phyloP scores from a whole-genome alignment of 257 asterid species.

The Solanum raphanifolium region DNA sequence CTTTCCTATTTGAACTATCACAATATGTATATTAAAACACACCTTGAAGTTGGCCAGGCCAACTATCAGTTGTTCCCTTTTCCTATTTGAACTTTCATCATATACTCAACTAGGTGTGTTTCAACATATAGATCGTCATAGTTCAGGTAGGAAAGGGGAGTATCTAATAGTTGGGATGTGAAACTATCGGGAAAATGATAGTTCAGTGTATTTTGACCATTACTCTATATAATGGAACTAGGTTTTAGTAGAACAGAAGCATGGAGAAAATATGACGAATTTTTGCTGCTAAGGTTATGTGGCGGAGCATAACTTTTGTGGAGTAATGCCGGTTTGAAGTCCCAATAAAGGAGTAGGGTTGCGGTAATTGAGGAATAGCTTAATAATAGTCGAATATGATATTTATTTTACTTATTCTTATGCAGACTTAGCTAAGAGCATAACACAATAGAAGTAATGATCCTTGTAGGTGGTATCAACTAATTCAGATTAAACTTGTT shows the following conservation, averaged over 20 bases:
- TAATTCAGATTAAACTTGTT: background rate
- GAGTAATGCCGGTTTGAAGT: too few species aligned
- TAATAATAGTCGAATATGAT: background rate
- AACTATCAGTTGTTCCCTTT: background rate
- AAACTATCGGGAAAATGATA: background rate
- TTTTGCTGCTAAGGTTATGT: too few species aligned
- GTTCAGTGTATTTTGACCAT: background rate
- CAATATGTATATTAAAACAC: background rate
- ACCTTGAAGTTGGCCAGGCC: background rate
- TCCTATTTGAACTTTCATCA: background rate
- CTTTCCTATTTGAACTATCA: background rate
- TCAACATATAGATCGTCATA: background rate
- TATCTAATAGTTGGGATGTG: background rate
- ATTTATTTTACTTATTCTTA: background rate
- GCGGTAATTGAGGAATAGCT: background rate
- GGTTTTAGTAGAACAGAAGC: too few species aligned
- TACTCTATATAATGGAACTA: background rate
- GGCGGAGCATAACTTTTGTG: too few species aligned
- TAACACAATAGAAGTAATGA: background rate
- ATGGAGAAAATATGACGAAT: too few species aligned
- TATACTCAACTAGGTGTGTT: background rate
- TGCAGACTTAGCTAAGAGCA: background rate
- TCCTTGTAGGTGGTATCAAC: background rate
- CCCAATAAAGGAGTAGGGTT: background rate
- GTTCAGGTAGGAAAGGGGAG: background rate